Conservation (phyloP, 768 basidiomycete genomes). For the Tricholoma sp. region DNA sequence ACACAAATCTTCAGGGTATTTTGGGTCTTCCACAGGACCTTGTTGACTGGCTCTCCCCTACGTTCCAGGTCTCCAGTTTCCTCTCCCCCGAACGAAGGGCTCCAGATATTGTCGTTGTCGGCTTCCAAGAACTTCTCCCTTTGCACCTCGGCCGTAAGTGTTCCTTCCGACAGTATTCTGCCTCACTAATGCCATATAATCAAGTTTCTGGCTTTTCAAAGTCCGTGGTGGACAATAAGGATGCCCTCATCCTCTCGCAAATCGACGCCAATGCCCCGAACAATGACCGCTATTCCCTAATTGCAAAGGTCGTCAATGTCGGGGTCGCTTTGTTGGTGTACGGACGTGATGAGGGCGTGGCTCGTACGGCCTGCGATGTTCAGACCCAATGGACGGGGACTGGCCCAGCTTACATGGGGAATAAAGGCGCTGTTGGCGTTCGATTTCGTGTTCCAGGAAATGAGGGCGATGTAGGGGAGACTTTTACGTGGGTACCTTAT, state of each 20-base stretch:
- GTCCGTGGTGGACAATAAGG: conserved; percentile 60
- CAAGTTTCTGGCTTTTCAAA: conserved; percentile 76
- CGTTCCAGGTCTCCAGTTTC: conserved; percentile 69
- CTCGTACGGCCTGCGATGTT: conserved; percentile 55
- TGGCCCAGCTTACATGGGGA: conserved; percentile 77
- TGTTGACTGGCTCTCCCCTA: conserved; percentile 88
- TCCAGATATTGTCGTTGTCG: conserved; percentile 86
- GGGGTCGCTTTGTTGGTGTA: conserved; percentile 88
- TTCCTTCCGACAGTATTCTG: conserved; percentile 15
- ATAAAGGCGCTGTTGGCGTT: conserved; percentile 92
- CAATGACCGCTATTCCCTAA: conserved; percentile 70
- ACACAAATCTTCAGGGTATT: conserved; percentile 82
- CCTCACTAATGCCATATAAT: conserved; percentile 2
- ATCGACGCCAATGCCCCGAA: conserved; percentile 68
- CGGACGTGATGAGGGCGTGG: conserved; percentile 65
- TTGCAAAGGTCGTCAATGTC: conserved; percentile 78
- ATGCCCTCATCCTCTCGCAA: conserved; percentile 67
- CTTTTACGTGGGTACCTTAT: conserved; percentile 65
- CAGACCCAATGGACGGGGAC: conserved; percentile 73
- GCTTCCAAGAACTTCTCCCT: conserved; percentile 91
- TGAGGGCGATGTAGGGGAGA: conserved; percentile 60
- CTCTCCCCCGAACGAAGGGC: conserved; percentile 57
- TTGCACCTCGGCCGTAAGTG: conserved; percentile 77
- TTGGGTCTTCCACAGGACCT: conserved; percentile 76
- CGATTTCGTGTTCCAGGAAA: conserved; percentile 66